Conservation (phyloP, 306 rosid species). For the Prosopis cineraria region DNA sequence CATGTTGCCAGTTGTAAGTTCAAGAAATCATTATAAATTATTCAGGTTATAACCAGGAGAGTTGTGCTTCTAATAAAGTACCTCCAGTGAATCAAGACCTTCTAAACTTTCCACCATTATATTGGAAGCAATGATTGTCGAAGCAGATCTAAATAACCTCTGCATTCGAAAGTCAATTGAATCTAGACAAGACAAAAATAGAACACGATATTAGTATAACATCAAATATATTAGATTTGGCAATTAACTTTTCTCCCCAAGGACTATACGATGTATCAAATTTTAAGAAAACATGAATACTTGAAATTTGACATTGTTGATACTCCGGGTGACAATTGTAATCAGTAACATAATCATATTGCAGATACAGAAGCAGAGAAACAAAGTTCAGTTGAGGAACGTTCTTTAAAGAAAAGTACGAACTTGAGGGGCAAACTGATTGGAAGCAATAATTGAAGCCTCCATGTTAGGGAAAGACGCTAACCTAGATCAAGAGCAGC, state of each 20-base stretch:
- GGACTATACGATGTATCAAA: neutral
- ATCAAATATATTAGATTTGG: neutral
- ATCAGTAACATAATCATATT: neutral
- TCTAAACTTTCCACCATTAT: constrained; percentile 59
- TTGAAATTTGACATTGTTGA: neutral
- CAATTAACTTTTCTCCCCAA: neutral
- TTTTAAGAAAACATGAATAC: constrained; percentile 7
- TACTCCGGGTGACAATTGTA: constrained; percentile 3
- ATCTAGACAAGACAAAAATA: constrained; percentile 46
- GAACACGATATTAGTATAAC: neutral
- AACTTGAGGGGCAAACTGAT: neutral
- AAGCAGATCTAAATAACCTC: constrained; percentile 58
- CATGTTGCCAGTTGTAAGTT: neutral
- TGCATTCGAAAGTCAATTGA: constrained; percentile 64
- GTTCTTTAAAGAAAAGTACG: neutral
- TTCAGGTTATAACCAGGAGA: neutral
- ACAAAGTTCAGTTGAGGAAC: neutral
- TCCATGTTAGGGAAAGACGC: constrained; percentile 28
- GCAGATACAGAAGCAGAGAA: neutral
- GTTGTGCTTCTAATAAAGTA: constrained; percentile 31
- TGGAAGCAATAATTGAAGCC: constrained; percentile 5
- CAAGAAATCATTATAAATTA: constrained; percentile 15
- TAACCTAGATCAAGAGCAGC: constrained; percentile 75
- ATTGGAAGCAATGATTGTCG: constrained; percentile 66
- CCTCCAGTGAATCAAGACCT: constrained; percentile 81